Base-by-base conservation (phyloP, 140 eudicot species). In the Ambrosia hybrid region DNA sequence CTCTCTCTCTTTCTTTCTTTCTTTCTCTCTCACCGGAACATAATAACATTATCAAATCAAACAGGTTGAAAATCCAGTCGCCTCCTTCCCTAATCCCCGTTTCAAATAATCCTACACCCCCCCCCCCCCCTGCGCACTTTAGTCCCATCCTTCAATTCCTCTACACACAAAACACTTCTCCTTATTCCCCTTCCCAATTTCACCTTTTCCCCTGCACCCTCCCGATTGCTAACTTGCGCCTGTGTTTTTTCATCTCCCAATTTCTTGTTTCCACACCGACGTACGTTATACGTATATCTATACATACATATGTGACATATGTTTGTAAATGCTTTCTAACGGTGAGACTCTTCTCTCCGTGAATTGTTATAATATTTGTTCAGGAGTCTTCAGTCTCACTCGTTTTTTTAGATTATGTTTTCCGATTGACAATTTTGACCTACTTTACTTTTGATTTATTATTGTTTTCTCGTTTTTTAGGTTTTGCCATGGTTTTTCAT, bases 381-480 rank as follows among this genome's bases (percentile, higher is more conserved):
- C 8, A 41, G 46, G 46, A 41, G 46, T 41, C 46, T 21, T 21
- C 30, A 21, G 30, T 21, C 30, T 21, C 1, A 21, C 30, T 21
- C 30, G 30, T 21, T 21, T 21, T 21, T 21, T 21, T 1, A 21
- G 30, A 21, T 21, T 21, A 21, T 21, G 30, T 21, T 41, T 9
- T 41, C 46, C 8, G 80, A 68, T 76, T 68, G 75, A 46, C 46
- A 76, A 68, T 34, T 64, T 62, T 57, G 46, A 41, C 46, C 60
- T 78, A 6, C 79, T 85, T 75, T 72, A 49, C 81, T 41, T 7
- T 41, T 78, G 73, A 77, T 61, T 80, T 73, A 16, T 34, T 6
- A 45, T 38, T 65, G 57, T 68, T 51, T 9, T 26, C 30, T n/a
- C 2, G 58, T n/a, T 62, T 3, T 45, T 62, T 74, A 68, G 43